Base-by-base conservation (phyloP, 208 protist genomes). In the Trypanosoma avium region DNA sequence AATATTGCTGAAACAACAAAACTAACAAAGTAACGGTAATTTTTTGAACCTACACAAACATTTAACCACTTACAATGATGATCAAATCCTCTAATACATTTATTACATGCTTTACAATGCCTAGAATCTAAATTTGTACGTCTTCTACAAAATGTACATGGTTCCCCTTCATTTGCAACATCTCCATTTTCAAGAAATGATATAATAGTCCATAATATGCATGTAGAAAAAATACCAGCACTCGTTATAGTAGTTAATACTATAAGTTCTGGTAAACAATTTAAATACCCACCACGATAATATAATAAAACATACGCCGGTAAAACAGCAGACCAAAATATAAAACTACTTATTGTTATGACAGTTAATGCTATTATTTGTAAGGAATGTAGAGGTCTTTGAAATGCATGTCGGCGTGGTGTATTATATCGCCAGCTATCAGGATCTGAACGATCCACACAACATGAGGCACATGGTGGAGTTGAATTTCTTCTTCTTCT, bases 1-100 rank as follows among this genome's bases (percentile, higher is more conserved):
- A 61, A 30, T 9, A 77, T 33, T 24, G 67, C 70, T 38, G 70
- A 72, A 22, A 60, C 38, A 10, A 82, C 54, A 60, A 84, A 94
- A 21, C 50, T 54, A 26, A 96, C 63, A 67, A 96, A 96, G n/a
- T 72, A 43, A 3, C 54, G 15, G 65, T 95, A 97, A 73, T 97
- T 96, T 21, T 61, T 61, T 22, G 53, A 42, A 12, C 93, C 93
- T 46, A 97, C 74, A 64, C 93, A 97, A 67, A 86, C 83, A 72
- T 96, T 96, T 33, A 97, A 55, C 91, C 93, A 97, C 73, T 90
- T 90, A 66, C 93, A 97, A 68, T 97, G 93, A 61, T 97, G 93
- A 56, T 97, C 93, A 66, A 97, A 96, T 30, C 77, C 72, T 33
- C 50, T 59, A 5, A 95, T 79, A 57, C 93, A 97, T 73, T 93